Percentiles rank a stretch among this genome's conserved stretches.
Evolutionary conservation across 768 basidiomycete species (phyloP).

Genomic region (Xanthoconium purpureum): DNA sequence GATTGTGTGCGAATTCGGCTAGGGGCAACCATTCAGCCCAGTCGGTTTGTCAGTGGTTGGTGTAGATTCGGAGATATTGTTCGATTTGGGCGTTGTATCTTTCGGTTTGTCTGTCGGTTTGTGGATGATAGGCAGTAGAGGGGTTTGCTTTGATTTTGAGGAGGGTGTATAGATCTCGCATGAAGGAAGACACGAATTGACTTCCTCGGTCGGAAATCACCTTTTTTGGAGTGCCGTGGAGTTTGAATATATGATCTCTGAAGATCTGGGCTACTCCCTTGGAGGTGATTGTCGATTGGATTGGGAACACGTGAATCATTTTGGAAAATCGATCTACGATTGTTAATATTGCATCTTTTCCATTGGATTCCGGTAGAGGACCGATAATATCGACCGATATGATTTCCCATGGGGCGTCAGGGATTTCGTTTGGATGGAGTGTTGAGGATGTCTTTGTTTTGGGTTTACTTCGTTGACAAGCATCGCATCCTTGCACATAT

Average conservation of each 20-base stretch:
- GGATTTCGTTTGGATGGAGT: neutral
- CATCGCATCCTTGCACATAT: neutral
- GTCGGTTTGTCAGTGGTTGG: neutral
- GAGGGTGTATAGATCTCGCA: no score
- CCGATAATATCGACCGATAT: neutral
- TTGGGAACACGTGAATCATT: slow-evolving; percentile 16
- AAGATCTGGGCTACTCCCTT: slow-evolving; percentile 18
- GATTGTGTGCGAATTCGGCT: neutral
- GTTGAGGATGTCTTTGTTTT: neutral
- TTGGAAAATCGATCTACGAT: slow-evolving; percentile 13
- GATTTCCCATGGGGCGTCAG: neutral
- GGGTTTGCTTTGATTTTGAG: no score
- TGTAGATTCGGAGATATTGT: no score
- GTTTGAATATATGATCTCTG: neutral
- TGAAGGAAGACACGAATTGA: no score
- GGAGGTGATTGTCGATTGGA: neutral
- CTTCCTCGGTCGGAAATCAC: neutral
- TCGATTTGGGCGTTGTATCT: no score
- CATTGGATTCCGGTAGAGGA: slow-evolving; percentile 1
- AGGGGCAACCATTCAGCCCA: neutral
- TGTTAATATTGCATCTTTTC: slow-evolving; percentile 8
- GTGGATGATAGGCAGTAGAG: no score
- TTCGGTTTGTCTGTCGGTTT: no score
- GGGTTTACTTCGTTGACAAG: neutral
- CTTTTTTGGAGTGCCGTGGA: neutral